Base-by-base conservation (phyloP, 2,329 filamentous ascomycete species). In the Colletotrichum eleusines region DNA sequence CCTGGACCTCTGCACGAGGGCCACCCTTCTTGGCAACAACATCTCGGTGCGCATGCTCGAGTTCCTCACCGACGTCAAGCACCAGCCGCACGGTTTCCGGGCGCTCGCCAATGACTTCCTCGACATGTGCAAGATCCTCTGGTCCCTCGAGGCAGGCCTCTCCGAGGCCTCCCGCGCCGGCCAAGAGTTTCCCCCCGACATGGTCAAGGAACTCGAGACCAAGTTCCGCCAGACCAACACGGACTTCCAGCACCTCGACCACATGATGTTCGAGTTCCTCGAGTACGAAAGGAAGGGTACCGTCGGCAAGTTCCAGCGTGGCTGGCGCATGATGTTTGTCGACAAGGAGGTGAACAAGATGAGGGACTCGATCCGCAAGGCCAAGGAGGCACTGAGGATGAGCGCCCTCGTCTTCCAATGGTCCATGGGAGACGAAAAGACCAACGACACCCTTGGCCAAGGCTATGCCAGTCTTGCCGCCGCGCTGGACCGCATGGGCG, bases 381-480 rank as follows among this genome's bases (percentile, higher is more conserved):
- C 87, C 16, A 85, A 87, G 12, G 89, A 92, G 74, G 85, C 88
- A 2, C 79, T 92, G 59, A 87, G 86, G 74, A 89, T 91, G 83
- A 91, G 88, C 75, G 86, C 88, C 9, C 83, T 89, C 54, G 86
- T 90, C 74, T 89, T 92, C 78, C 86, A 90, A 74, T 92, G 90
- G 89, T 88, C 86, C 26, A 81, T 92, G 4, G 89, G 89, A 11
- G 84, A 84, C 38, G 83, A 84, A 26, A 88, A 86, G 76, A 86
- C 87, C 20, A 89, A 91, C 73, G 85, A 86, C 20, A 85, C 88
- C 16, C 84, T 88, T 51, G 89, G 89, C 23, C 91, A 91, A 55
- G 91, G 91, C 53, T 93, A 91, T 76, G 90, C 89, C 1, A 89
- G 89, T 5, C 84, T 93, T 9, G 87, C 88, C 1, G 90, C 90